Evolutionary conservation across 228 moss, liverwort and hornwort genomes (phyloP).

Genomic region (Sphagnum magellanicum): DNA sequence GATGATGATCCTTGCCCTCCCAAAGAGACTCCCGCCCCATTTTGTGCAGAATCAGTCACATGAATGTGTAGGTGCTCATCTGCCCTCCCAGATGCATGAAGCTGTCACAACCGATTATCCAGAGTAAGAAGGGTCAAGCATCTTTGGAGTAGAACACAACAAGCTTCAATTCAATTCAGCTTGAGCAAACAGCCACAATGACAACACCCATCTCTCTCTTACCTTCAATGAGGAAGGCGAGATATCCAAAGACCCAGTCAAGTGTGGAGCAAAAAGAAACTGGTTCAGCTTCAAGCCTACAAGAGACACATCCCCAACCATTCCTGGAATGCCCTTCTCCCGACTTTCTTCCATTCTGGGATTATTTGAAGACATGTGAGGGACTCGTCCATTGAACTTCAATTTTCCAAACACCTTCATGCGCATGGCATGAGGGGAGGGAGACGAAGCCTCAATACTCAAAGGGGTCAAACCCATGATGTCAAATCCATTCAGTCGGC

Average conservation of each 20-base stretch:
- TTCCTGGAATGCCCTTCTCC: slow-evolving; percentile 44
- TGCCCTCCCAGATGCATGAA: slow-evolving; percentile 73
- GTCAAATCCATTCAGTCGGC: slow-evolving; percentile 77
- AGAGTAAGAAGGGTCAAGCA: no score
- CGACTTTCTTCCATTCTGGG: not conserved
- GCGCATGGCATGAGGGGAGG: slow-evolving; percentile 65
- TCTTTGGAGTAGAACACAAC: not conserved
- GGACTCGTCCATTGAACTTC: slow-evolving; percentile 89
- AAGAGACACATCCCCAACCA: slow-evolving; percentile 82
- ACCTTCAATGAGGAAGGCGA: slow-evolving; percentile 88
- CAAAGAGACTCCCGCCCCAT: slow-evolving; percentile 19
- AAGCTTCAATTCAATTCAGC: not conserved
- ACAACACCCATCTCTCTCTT: not conserved
- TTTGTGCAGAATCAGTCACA: slow-evolving; percentile 47
- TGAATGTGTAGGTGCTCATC: slow-evolving; percentile 89
- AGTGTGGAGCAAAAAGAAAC: slow-evolving; percentile 88
- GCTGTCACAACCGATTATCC: slow-evolving; percentile 30
- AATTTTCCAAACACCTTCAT: slow-evolving; percentile 92
- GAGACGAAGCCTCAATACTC: slow-evolving; percentile 37
- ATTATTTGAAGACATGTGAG: slow-evolving; percentile 17
- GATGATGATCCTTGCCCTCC: slow-evolving; percentile 40
- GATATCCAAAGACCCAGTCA: slow-evolving; percentile 80
- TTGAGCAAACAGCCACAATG: not conserved
- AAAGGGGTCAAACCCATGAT: slow-evolving; percentile 72
- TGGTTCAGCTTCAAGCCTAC: slow-evolving; percentile 94